Base-by-base conservation (phyloP, 2,329 filamentous ascomycete species). In the Penicillium sp. region DNA sequence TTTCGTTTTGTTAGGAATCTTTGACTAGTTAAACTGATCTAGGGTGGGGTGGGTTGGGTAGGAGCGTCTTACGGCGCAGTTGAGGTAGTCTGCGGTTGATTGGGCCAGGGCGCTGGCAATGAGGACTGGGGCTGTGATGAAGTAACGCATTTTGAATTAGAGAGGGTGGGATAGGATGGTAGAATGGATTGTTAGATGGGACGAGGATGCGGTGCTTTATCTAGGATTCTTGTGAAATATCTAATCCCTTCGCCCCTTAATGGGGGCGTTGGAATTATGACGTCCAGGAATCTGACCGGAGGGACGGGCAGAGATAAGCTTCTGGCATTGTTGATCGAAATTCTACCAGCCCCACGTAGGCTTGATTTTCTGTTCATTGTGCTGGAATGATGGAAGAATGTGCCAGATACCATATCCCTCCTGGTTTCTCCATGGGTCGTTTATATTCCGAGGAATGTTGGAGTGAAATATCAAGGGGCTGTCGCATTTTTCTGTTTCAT, bases 301-400 rank as follows among this genome's bases (percentile, higher is more conserved):
- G 22, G n/a, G n/a, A n/a, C n/a, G n/a, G n/a, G n/a, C n/a, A n/a
- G 31, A 50, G 26, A 58, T 55, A 61, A 59, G 60, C 53, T 59
- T 63, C 47, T 5, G 14, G 9, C 30, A 64, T 65, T 55, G 57
- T 33, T 38, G 19, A 6, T n/a, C 12, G 10, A 14, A 19, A 25
- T 14, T 33, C 10, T 14, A 4, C 11, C 30, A 48, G 36, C 19
- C 22, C 17, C 43, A 14, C 10, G 4, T 30, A 38, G 28, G 28
- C 31, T 22, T 19, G n/a, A 1, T 41, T 36, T 22, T 42, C n/a
- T 57, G 57, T 56, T 42, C 43, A 56, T 58, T 52, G 40, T 19
- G 36, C 14, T 55, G 63, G 63, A 64, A 64, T 65, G 63, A 22
- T 11, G 26, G 35, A 56, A 54, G 56, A 62, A 65, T 65, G 60